phyloP scores from a whole-genome alignment of 192 early-diverging fungal species.

The Endogone sp. region DNA sequence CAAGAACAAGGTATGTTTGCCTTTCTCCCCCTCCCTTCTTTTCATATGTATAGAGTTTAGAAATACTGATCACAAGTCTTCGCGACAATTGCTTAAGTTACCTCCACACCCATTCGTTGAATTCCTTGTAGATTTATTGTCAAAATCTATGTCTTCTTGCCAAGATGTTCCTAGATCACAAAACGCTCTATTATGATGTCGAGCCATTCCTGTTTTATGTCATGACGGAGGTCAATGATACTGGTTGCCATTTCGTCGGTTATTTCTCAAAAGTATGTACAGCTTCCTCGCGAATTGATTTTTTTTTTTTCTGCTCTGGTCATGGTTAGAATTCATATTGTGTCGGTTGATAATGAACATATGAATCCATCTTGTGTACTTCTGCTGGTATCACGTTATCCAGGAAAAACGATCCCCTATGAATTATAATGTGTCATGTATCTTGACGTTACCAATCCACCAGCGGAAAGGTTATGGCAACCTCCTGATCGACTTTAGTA shows the following conservation, averaged over 20 bases:
- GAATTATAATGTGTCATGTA: slow-evolving; percentile 92
- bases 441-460: slow-evolving; percentile 82
- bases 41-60: neutral
- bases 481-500: slow-evolving; percentile 89
- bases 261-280: slow-evolving; percentile 86
- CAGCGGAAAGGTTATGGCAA: slow-evolving; percentile 93
- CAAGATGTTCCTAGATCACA: slow-evolving; percentile 97
- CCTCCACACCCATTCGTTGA: neutral
- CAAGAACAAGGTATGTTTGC: slow-evolving; percentile 74
- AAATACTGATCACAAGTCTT: neutral
- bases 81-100: neutral
- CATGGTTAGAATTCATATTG: neutral
- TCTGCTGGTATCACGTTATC: neutral
- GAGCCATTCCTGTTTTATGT: slow-evolving; percentile 98
- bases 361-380: neutral
- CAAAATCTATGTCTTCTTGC: slow-evolving; percentile 95
- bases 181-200: slow-evolving; percentile 96
- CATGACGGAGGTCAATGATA: slow-evolving; percentile 76
- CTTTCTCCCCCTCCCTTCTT: neutral
- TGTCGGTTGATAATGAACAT: neutral
- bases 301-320: neutral
- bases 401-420: slow-evolving; percentile 81
- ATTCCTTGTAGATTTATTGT: slow-evolving; percentile 72
- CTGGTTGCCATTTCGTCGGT: slow-evolving; percentile 87
- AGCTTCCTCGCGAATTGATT: too few species aligned